Evolutionary conservation across 2,329 filamentous ascomycete species (phyloP), one percentile per base, ranked within the genome.

Genomic region (Botrytis pseudocinerea): DNA sequence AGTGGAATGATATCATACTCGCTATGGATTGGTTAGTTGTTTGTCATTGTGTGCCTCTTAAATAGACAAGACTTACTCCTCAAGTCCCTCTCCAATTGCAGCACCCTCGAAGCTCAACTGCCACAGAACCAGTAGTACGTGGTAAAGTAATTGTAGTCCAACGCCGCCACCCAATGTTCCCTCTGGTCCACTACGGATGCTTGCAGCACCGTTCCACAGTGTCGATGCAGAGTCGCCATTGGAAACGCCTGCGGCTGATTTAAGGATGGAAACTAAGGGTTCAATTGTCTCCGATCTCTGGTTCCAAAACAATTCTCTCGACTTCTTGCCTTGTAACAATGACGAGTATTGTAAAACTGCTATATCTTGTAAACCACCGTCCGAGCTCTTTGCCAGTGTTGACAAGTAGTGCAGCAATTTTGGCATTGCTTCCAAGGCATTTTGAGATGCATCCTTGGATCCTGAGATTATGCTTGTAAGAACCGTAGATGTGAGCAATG

Each of bases 51-150:
- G 16, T 35, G n/a, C 54, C 25, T 1, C 57, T 40, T 16, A 35
- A 28, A 42, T 46, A 18, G 44, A 44, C n/a, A 28, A 42, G 62
- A 83, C 91, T 79, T 87, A 96, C 93, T 94, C 90, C 83, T 98
- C 93, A 73, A 99, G 86, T 60, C 95, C 94, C 74, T 91, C 88
- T 54, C 89, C 89, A 79, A 91, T 86, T 2, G 86, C 83, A 74
- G 92, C 91, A 20, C 94, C 93, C 81, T 98, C 96, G 77, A 99
- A 99, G 80, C 94, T 97, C 77, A 99, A 86, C 85, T 98, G 95
- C 96, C 96, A 99, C 73, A 99, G 85, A 20, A 97, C 95, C 69
- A 99, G 87, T 35, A 99, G 87, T 25, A 98, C 93, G 80, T 98
- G 94, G 82, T 99, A 99, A 59, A 99, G 87, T 59, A 98, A 88